Evolutionary conservation across 768 basidiomycete species (phyloP), one percentile per base, ranked within the genome.

Genomic region (Auricularia sp.): DNA sequence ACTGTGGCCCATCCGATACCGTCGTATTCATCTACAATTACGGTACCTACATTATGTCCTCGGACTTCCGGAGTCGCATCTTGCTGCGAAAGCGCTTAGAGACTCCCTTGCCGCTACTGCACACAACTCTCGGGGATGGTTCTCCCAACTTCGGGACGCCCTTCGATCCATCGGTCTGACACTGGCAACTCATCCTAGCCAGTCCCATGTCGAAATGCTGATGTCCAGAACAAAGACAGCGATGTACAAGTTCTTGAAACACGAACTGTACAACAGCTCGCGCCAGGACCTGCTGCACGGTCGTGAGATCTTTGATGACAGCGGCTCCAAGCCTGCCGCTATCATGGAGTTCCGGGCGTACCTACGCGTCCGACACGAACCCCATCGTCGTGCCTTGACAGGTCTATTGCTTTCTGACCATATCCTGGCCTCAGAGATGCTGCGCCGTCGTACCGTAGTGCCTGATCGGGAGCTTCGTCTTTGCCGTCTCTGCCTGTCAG

Each of bases 361-460:
- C 58, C 67, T 70, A 3, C 29, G 44, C 2, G 61, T 69, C n/a
- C 43, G 8, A 3, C 29, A 36, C 4, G 29, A 21, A 33, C 39
- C 61, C 2, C 67, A 64, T 47, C 66, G 66, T 0, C n/a, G 64
- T 6, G 70, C 67, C 6, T n/a, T 69, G 2, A 64, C 65, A 16
- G 44, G 64, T 3, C 39, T 71, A 1, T 35, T 67, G 3, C 33
- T 64, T 1, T 65, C 66, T 1, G 67, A 68, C 34, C 66, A 68
- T 58, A 61, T 65, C 8, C 63, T 71, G 3, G 67, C 67, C 34
- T 44, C 68, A 2, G 70, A 71, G 51, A 10, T 10, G 11, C 18
- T 44, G 18, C 43, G 43, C 43, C 18, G 43, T 1, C 43, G 2
- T 10, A 18, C 1, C 43, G 2, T 10, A 10, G 11, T 10, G 1